Base-by-base conservation (phyloP, 306 rosid genomes). In the Lathyrus oleraceus region DNA sequence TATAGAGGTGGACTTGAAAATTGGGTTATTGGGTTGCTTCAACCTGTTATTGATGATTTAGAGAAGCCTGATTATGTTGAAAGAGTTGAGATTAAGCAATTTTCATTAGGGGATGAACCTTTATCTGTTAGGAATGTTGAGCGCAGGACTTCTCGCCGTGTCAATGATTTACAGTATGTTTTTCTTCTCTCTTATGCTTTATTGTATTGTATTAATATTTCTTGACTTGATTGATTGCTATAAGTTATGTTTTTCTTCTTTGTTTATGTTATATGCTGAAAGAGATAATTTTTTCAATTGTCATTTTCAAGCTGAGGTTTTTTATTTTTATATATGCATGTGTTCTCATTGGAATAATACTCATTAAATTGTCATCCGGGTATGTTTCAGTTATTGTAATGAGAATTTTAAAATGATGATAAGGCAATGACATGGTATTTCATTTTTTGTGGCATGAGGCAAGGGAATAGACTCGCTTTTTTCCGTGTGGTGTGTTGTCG, bases 51-150 rank as follows among this genome's bases (percentile, higher is more conserved):
- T 60, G 99, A 95, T 76, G 5, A 95, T 69, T 76, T 95, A 69
- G 72, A 89, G 85, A 91, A 95, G 79, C 99, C 99, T 52, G 99
- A 91, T 72, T 95, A 95, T 68, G 99, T 95, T 54, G 45, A 91
- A 82, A 84, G 99, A 76, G 99, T 95, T 73, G 97, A 91, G 82
- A 95, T 95, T 56, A 91, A 83, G 83, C 99, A 95, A 73, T 89
- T 95, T 69, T 87, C 92, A 0, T 69, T 95, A 54, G 99, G 99
- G 36, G 95, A 95, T 65, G 97, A 95, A 51, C 96, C 99, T 0
- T 74, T 95, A 76, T 91, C 99, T 10, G 99, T 95, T 54, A 87
- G 99, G 78, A 95, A 91, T 65, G 99, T 95, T 10, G 99, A 95
- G 72, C 85, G 99, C 67, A 72, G 91, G 79, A 95, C 99, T 27